Base-by-base conservation (phyloP, 2,329 filamentous ascomycete genomes). In the Alternaria burnsii region DNA sequence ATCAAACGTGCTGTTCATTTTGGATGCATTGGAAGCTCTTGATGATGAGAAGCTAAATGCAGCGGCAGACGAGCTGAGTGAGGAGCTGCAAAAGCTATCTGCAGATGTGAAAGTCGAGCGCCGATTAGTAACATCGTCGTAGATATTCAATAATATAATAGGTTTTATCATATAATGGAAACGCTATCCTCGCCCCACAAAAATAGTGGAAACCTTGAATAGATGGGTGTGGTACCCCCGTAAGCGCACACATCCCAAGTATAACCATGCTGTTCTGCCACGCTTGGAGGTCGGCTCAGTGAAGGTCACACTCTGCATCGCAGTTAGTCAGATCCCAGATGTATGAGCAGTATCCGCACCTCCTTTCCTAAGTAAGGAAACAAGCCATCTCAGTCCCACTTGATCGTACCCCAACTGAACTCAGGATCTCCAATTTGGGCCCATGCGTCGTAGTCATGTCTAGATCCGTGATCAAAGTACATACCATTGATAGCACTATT, bases 1-100 rank as follows among this genome's bases (percentile, higher is more conserved):
- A 4, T 77, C 71, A 7, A 69, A 69, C 28, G 77, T 76, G n/a
- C 56, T 80, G 48, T 76, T 80, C 36, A 76, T 80, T 22, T 40
- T 76, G 48, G 74, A 78, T 72, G 73, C 62, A 6, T 56, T 78
- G 59, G 44, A 43, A 40, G 24, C 40, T 18, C 8, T 53, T 4
- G 44, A 36, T 16, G 38, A 58, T 22, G 72, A 76, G 66, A 70
- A 54, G 9, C 53, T 78, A 48, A 59, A 71, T 11, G 54, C 54
- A 10, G 74, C 73, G 12, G 74, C 68, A 12, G 68, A 71, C 38
- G 75, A 77, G 58, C 57, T 77, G 26, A 56, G 60, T 9, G 24
- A 38, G 3, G 64, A 68, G 16, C 40, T 76, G 55, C 60, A 44
- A 8, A 59, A 59, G 38, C 38, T 71, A 24, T 68, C 68, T 18